Percentiles rank a stretch among this genome's conserved stretches.
These are phyloP conservation scores for Epithele typhae DNA, from an alignment of 768 basidiomycete species.

Conservation along the genomic window DNA sequence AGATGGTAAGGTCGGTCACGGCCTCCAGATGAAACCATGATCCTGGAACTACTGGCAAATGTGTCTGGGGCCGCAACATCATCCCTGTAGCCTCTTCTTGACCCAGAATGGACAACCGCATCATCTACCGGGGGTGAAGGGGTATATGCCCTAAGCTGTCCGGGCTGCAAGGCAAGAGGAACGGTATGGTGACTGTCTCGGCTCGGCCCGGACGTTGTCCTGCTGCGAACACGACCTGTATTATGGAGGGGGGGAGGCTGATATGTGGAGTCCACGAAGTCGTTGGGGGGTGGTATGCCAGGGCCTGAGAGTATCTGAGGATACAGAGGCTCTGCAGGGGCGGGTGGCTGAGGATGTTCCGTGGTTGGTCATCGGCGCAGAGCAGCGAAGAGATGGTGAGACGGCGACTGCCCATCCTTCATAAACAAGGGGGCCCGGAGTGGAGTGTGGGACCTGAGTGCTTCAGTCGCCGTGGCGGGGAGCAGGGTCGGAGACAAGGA, in stretches of 20 bases:
- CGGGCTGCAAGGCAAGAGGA: conserved; percentile 19
- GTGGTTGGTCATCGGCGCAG: conserved; percentile 43
- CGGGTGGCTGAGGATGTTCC: conserved; percentile 3
- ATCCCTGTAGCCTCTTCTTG: conserved; percentile 2
- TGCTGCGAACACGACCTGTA: too few species aligned
- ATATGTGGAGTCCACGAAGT: neutral
- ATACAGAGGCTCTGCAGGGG: conserved; percentile 5
- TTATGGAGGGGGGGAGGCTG: too few species aligned
- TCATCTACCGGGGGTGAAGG: conserved; percentile 17
- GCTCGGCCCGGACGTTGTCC: neutral
- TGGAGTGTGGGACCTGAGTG: too few species aligned
- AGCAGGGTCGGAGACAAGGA: too few species aligned
- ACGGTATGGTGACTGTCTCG: conserved; percentile 16
- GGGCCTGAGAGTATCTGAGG: neutral
- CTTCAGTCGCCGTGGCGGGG: too few species aligned
- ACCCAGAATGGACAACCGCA: neutral
- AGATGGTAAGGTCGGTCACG: conserved; percentile 8
- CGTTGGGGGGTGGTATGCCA: conserved; percentile 1
- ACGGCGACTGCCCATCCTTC: conserved; percentile 54
- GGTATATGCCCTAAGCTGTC: conserved; percentile 16
- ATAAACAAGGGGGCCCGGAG: too few species aligned
- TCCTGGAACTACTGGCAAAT: conserved; percentile 3
- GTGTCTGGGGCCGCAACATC: conserved; percentile 1
- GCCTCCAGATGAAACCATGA: conserved; percentile 6
- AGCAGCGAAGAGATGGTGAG: conserved; percentile 76